Conservation (phyloP, 2,329 filamentous ascomycete species). For the Hirsutella rhossiliensis region DNA sequence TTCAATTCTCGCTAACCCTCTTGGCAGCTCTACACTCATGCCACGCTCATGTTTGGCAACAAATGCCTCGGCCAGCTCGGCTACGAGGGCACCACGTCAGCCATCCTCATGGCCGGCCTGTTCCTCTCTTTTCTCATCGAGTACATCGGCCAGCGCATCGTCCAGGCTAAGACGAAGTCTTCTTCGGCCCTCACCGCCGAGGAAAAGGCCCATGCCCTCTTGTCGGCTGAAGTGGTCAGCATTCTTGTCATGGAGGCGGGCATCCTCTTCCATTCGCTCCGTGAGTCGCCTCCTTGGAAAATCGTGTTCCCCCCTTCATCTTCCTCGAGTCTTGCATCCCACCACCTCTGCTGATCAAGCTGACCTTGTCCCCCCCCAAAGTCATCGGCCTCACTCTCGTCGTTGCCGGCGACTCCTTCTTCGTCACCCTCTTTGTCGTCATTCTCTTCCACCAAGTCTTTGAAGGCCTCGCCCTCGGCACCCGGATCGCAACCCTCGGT, state of each 20-base stretch:
- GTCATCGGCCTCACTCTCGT: slow-evolving; percentile 53
- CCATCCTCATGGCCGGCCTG: slow-evolving; percentile 62
- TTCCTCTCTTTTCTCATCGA: slow-evolving; percentile 64
- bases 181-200: slow-evolving; percentile 11
- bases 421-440: slow-evolving; percentile 48
- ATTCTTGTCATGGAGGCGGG: slow-evolving; percentile 62
- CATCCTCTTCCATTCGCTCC: slow-evolving; percentile 62
- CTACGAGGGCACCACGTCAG: slow-evolving; percentile 58
- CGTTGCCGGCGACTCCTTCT: slow-evolving; percentile 44
- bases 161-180: slow-evolving; percentile 24
- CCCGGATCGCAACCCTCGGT: slow-evolving; percentile 52
- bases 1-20: background rate
- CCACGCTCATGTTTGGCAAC: slow-evolving; percentile 59
- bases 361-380: slow-evolving; percentile 10
- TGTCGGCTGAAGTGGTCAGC: slow-evolving; percentile 38
- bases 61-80: slow-evolving; percentile 52
- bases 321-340: background rate
- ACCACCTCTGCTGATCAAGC: background rate
- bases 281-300: slow-evolving; percentile 25
- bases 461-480: slow-evolving; percentile 62
- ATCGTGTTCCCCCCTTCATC: background rate
- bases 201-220: slow-evolving; percentile 12
- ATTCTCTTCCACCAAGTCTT: slow-evolving; percentile 73
- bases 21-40: slow-evolving; percentile 58
- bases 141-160: slow-evolving; percentile 49